Evolutionary conservation across 1,139 yeast species (phyloP).

Genomic region (Hansenula lynferdii): DNA sequence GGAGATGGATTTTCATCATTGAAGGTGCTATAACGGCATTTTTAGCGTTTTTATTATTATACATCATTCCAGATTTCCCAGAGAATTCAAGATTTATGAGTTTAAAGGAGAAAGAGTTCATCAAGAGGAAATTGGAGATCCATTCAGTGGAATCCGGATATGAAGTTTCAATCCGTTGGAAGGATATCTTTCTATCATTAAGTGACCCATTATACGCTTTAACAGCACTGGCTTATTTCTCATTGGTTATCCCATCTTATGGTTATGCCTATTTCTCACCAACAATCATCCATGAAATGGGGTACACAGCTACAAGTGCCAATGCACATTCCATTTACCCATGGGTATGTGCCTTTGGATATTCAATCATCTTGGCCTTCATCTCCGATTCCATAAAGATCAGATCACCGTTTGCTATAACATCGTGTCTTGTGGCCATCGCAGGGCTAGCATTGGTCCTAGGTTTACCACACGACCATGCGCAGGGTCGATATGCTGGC

Average conservation of each 20-base stretch:
- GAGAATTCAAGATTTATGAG: constrained; percentile 48
- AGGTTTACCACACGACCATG: constrained; percentile 35
- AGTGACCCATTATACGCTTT: constrained; percentile 51
- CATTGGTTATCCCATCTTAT: constrained; percentile 41
- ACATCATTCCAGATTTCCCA: constrained; percentile 71
- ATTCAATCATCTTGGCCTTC: constrained; percentile 32
- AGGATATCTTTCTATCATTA: constrained; percentile 37
- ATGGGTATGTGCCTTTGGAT: constrained; percentile 40
- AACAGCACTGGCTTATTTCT: constrained; percentile 42
- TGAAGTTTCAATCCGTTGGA: constrained; percentile 26
- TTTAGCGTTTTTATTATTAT: constrained; percentile 53
- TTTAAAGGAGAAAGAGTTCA: constrained; percentile 34
- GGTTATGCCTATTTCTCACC: constrained; percentile 48
- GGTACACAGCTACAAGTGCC: constrained; percentile 38
- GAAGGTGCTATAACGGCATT: constrained; percentile 61
- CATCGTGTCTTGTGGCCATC: constrained; percentile 30
- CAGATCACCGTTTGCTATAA: constrained; percentile 32
- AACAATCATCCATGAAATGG: constrained; percentile 41
- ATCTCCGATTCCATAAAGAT: constrained; percentile 35
- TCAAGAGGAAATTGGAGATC: constrained; percentile 38
- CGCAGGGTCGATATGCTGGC: constrained; percentile 56
- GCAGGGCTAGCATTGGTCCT: constrained; percentile 38
- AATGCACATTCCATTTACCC: constrained; percentile 49
- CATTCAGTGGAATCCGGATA: constrained; percentile 35
- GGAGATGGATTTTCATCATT: constrained; percentile 58